Evolutionary conservation across 495 filamentous ascomycete species (phyloP).

Genomic region (Tetracladium marchalianum): DNA sequence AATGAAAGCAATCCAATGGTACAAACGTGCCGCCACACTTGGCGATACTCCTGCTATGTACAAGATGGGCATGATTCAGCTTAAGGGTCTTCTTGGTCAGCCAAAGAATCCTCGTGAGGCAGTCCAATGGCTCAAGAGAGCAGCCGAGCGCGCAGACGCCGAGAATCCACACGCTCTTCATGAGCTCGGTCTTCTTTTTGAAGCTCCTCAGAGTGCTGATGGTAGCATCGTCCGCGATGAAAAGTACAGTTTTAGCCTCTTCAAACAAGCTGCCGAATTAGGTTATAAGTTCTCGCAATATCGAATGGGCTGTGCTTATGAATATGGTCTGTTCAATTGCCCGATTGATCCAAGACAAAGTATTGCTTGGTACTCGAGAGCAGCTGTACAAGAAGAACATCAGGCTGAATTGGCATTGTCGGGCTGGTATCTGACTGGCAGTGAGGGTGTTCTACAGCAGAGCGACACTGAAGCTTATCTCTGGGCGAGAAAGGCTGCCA

Average conservation of each 20-base stretch:
- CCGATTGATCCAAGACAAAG: slow-evolving; percentile 71
- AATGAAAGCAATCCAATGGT: slow-evolving; percentile 94
- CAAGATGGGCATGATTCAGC: slow-evolving; percentile 91
- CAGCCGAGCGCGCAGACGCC: slow-evolving; percentile 75
- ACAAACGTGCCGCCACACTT: slow-evolving; percentile 80
- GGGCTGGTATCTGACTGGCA: slow-evolving; percentile 94
- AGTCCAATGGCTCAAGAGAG: slow-evolving; percentile 83
- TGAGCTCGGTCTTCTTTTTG: slow-evolving; percentile 81
- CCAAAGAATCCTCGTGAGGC: slow-evolving; percentile 75
- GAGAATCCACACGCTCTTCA: slow-evolving; percentile 95
- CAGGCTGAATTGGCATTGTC: slow-evolving; percentile 86
- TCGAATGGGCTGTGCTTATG: slow-evolving; percentile 75
- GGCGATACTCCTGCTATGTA: slow-evolving; percentile 95
- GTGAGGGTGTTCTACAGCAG: slow-evolving; percentile 77
- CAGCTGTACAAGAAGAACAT: slow-evolving; percentile 89
- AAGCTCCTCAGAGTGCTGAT: slow-evolving; percentile 48
- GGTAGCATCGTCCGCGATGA: slow-evolving; percentile 73
- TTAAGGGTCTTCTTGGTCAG: slow-evolving; percentile 92
- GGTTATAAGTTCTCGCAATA: slow-evolving; percentile 96
- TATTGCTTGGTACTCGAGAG: slow-evolving; percentile 88
- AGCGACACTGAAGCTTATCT: slow-evolving; percentile 95
- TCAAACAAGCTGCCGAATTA: slow-evolving; percentile 78
- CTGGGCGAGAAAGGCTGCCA: slow-evolving; percentile 90
- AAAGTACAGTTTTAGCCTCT: slow-evolving; percentile 64
- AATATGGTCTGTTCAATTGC: slow-evolving; percentile 79